Evolutionary conservation across 2,329 filamentous ascomycete species (phyloP).

Genomic region (Neonectria neomacrospora): DNA sequence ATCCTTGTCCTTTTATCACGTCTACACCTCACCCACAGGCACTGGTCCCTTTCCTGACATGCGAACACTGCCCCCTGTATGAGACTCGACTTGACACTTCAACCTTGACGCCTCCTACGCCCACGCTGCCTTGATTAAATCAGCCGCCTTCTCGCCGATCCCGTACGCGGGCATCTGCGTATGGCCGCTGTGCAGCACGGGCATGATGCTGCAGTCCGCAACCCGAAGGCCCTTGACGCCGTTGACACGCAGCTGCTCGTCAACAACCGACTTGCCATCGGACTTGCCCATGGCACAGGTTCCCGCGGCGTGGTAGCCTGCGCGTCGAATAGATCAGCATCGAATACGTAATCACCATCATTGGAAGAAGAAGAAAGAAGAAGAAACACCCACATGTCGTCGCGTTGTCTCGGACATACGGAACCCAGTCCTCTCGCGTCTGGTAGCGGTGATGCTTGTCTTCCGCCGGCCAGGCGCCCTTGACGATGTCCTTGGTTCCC

Average conservation of each 20-base stretch:
- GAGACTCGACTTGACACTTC: not conserved
- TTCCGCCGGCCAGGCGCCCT: conserved; percentile 67
- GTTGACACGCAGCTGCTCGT: conserved; percentile 62
- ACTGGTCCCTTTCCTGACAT: too few species aligned
- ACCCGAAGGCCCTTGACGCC: conserved; percentile 65
- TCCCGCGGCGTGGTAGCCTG: conserved; percentile 40
- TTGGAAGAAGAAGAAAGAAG: too few species aligned
- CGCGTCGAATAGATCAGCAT: not conserved
- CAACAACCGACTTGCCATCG: conserved; percentile 65
- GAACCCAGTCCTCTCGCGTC: conserved; percentile 64
- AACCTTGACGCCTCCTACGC: conserved; percentile 7
- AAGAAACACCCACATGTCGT: conserved; percentile 66
- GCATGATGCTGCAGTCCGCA: conserved; percentile 64
- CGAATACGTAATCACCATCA: not conserved
- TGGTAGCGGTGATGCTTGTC: conserved; percentile 63
- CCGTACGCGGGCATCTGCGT: conserved; percentile 69
- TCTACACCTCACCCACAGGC: not conserved
- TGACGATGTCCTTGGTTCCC: conserved; percentile 68
- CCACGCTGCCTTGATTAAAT: conserved; percentile 58
- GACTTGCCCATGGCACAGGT: conserved; percentile 52
- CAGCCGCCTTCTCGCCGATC: conserved; percentile 63
- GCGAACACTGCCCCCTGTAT: not conserved
- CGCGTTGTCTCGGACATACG: conserved; percentile 67
- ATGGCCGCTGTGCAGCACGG: conserved; percentile 57
- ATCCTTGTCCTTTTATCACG: not conserved